These are phyloP conservation scores for Tilletia horrida DNA, from an alignment of 1,284 basidiomycete species.

Conservation along the genomic window DNA sequence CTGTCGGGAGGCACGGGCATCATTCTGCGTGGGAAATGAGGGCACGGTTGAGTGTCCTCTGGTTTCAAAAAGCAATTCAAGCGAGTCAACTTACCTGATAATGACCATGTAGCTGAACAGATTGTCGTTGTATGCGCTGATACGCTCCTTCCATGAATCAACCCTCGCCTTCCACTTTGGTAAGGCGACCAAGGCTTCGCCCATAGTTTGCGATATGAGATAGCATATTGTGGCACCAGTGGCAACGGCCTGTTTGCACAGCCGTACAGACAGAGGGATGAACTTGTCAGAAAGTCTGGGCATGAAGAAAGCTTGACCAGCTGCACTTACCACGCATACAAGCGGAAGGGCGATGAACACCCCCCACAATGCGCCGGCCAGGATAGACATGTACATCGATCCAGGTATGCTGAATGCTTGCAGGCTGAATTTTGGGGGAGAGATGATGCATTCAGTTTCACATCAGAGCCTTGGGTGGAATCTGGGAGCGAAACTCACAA, in stretches of 20 bases:
- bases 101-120: constrained; percentile 85
- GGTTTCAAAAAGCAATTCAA: neutral
- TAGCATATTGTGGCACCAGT: constrained; percentile 90
- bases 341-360: constrained; percentile 81
- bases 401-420: constrained; percentile 96
- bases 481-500: constrained; percentile 63
- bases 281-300: constrained; percentile 11
- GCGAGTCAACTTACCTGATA: constrained; percentile 34
- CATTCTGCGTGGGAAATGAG: constrained; percentile 62
- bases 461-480: neutral
- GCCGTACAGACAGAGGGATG: neutral
- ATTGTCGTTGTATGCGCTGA: constrained; percentile 71
- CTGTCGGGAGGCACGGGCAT: constrained; percentile 82
- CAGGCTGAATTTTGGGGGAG: constrained; percentile 55
- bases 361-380: constrained; percentile 93
- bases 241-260: constrained; percentile 67
- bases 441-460: neutral
- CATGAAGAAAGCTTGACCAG: neutral
- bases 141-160: constrained; percentile 73
- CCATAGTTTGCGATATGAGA: constrained; percentile 80
- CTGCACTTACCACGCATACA: constrained; percentile 68
- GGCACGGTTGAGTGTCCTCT: neutral
- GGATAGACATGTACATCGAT: constrained; percentile 95
- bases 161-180: constrained; percentile 75
- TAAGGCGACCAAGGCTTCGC: constrained; percentile 54